Evolutionary conservation across 208 protist species (phyloP), one percentile per base, ranked within the genome.

Genomic region (Novymonas esmeraldas): DNA sequence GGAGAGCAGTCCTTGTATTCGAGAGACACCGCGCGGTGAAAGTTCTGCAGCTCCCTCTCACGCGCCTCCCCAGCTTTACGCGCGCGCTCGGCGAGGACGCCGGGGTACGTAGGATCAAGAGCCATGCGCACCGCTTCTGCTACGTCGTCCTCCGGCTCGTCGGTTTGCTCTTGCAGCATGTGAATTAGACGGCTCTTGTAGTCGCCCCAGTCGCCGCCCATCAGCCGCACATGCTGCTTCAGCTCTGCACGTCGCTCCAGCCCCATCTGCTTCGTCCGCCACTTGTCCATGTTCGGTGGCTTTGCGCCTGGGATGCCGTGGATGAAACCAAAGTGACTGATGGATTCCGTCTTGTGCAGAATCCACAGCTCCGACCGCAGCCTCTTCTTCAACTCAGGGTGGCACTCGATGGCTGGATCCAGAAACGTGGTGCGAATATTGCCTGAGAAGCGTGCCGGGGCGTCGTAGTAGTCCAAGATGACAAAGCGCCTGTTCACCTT

Each of bases 381-480:
- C 34, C 92, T 82, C 18, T n/a, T 52, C 28, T 68, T 71, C 38
- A 75, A 36, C 13, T 66, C 57, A 0, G 72, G 60, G 6, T 72
- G 64, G 41, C 72, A 68, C 26, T 68, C 66, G 16, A 70, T 48
- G 0, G 62, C 60, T 18, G 79, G 70, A 18, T 76, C 70, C 5
- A 59, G 20, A 58, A 77, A 72, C 33, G 65, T 67, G 3, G 57
- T 72, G 2, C 64, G 58, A 51, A 85, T 66, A 13, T 69, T 70
- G 10, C 70, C 77, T 3, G 60, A 78, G 50, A 61, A 80, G 11
- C 74, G 73, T n/a, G 95, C 65, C 3, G 84, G 81, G 16, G 85
- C 36, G 64, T 97, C 92, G 57, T 92, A 97, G 54, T 97, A 97
- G 60, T 97, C 92, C n/a, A 97, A 62, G n/a, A 97, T 54, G 16